Conservation (phyloP, 371 early-diverging fungal genomes). For the Mucor sp. region DNA sequence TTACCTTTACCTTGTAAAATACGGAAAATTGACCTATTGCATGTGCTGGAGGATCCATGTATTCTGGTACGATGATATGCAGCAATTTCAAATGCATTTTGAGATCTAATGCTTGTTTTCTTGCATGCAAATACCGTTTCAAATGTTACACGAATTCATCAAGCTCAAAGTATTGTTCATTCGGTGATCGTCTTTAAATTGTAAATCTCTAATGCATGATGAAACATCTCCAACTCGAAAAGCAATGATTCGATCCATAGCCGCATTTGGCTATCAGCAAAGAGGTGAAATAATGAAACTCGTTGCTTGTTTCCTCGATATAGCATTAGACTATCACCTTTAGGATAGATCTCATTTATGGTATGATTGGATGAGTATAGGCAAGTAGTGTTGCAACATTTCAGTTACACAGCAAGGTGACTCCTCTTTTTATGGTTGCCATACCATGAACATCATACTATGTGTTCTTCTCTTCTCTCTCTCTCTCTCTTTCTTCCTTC, state of each 20-base stretch:
- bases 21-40: no score
- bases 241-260: not conserved
- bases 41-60: no score
- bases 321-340: not conserved
- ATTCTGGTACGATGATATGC: no score
- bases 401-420: constrained; percentile 1
- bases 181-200: not conserved
- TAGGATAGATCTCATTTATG: not conserved
- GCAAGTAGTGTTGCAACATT: not conserved
- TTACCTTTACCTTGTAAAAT: no score
- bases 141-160: not conserved
- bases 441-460: constrained; percentile 1
- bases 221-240: not conserved
- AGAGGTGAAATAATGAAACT: not conserved
- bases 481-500: not conserved
- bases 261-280: no score
- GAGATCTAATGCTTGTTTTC: not conserved
- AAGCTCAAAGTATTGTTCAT: not conserved
- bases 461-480: not conserved
- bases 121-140: not conserved
- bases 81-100: no score
- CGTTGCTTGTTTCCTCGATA: not conserved
- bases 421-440: constrained; percentile 1
- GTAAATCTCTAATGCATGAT: not conserved
- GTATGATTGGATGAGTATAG: constrained; percentile 1